Conservation (phyloP, 352 stramenopile species). For the Thalassiosira livingstoniorum region DNA sequence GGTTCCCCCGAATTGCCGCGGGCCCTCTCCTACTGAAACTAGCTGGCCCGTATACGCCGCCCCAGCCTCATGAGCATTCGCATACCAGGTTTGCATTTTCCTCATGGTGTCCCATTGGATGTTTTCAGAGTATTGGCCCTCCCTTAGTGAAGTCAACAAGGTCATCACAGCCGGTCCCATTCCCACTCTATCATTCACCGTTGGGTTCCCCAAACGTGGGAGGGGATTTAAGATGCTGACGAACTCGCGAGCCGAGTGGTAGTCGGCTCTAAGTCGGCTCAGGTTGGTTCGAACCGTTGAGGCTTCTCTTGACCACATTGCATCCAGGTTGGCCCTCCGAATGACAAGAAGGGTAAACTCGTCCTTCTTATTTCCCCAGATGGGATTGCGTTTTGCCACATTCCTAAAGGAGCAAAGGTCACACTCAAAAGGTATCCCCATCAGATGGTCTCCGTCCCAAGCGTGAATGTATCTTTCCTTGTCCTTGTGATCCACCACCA, state of each 20-base stretch:
- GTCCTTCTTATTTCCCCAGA: not conserved
- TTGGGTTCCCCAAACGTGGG: not conserved
- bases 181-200: conserved; percentile 23
- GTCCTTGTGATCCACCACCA: not conserved
- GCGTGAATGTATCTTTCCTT: conserved; percentile 7
- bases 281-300: conserved; percentile 45
- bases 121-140: conserved; percentile 15
- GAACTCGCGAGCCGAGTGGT: not conserved
- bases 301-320: conserved; percentile 59
- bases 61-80: conserved; percentile 16
- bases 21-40: conserved; percentile 1
- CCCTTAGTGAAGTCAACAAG: conserved; percentile 8
- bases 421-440: conserved; percentile 51
- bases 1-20: conserved; percentile 9
- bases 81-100: conserved; percentile 41
- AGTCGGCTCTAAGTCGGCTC: conserved; percentile 1
- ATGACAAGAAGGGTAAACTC: conserved; percentile 29
- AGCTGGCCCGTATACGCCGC: not conserved
- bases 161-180: conserved; percentile 18
- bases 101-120: conserved; percentile 31
- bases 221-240: not conserved
- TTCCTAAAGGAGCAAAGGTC: conserved; percentile 57
- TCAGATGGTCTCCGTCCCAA: conserved; percentile 50
- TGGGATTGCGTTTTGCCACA: conserved; percentile 16
- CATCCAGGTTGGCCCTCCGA: conserved; percentile 45